Evolutionary conservation across 345 rosid species (phyloP).

Genomic region (Gossypium thurberi): DNA sequence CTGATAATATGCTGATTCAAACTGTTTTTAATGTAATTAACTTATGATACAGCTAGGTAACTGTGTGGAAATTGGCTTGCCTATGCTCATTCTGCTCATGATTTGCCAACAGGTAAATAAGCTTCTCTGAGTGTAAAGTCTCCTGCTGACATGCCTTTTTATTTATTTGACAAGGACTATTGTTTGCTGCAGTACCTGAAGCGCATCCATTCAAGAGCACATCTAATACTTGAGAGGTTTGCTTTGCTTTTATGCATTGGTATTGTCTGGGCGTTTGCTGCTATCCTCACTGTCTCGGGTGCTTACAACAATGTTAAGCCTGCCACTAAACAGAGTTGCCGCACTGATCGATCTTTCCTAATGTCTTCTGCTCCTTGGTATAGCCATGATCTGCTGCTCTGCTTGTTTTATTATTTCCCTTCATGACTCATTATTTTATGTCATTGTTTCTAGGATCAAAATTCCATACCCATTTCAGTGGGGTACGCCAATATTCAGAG

Average conservation of each 20-base stretch:
- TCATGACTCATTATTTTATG: neutral
- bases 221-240: slow-evolving; percentile 63
- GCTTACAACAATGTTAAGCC: slow-evolving; percentile 72
- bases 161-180: slow-evolving; percentile 1
- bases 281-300: slow-evolving; percentile 83
- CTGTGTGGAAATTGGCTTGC: slow-evolving; percentile 90
- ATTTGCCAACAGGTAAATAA: slow-evolving; percentile 61
- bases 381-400: slow-evolving; percentile 7
- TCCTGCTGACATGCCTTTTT: neutral
- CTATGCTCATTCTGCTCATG: slow-evolving; percentile 77
- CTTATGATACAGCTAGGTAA: slow-evolving; percentile 63
- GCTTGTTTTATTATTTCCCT: neutral
- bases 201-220: slow-evolving; percentile 23
- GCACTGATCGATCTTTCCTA: slow-evolving; percentile 64
- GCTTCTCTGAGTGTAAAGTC: neutral
- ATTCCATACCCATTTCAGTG: slow-evolving; percentile 94
- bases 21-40: slow-evolving; percentile 7
- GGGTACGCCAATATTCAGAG: slow-evolving; percentile 94
- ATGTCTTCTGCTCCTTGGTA: slow-evolving; percentile 88
- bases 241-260: slow-evolving; percentile 75
- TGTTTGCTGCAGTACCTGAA: slow-evolving; percentile 57
- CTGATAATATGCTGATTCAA: neutral
- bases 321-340: slow-evolving; percentile 68
- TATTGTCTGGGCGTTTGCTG: slow-evolving; percentile 88
- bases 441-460: slow-evolving; percentile 54